Percentiles rank a stretch among this genome's conserved stretches.
Conservation (phyloP, 176 grass and related monocot species). For the Puya raimondii region DNA sequence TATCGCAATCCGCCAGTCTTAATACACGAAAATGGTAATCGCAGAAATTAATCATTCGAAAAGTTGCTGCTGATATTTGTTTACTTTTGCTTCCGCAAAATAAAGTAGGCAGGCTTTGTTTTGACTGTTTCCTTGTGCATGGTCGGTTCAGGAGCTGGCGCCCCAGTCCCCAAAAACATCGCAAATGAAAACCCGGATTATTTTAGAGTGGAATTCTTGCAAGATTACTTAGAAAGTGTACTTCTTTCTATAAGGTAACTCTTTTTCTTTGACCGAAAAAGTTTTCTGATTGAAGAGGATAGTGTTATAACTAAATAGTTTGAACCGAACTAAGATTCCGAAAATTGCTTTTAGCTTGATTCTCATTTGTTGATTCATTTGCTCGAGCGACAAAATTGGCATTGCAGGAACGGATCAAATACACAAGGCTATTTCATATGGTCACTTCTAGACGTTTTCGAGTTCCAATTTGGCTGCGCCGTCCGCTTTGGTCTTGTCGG, state of each 20-base stretch:
- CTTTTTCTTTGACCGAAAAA: background rate
- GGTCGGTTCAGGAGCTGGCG: background rate
- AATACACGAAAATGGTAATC: conserved; percentile 78
- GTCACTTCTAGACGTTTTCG: conserved; percentile 56
- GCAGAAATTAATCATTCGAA: background rate
- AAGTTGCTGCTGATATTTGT: background rate
- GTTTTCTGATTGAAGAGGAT: no score
- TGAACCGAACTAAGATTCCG: no score
- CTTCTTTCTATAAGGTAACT: conserved; percentile 15
- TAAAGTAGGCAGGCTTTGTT: background rate
- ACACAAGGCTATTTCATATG: conserved; percentile 63
- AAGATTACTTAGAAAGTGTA: conserved; percentile 12
- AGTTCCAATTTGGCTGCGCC: conserved; percentile 23
- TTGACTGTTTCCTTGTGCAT: background rate
- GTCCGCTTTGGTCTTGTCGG: conserved; percentile 25
- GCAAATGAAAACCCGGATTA: background rate
- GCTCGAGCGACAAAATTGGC: background rate
- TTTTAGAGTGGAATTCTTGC: conserved; percentile 3
- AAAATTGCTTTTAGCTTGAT: background rate
- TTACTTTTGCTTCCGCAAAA: background rate
- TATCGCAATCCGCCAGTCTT: conserved; percentile 52
- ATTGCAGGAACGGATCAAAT: conserved; percentile 69
- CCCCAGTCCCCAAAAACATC: background rate
- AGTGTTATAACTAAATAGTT: no score
- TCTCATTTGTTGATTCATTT: background rate